These are phyloP conservation scores for Acorus calamus DNA, from an alignment of 106 monocot species.

Conservation along the genomic window DNA sequence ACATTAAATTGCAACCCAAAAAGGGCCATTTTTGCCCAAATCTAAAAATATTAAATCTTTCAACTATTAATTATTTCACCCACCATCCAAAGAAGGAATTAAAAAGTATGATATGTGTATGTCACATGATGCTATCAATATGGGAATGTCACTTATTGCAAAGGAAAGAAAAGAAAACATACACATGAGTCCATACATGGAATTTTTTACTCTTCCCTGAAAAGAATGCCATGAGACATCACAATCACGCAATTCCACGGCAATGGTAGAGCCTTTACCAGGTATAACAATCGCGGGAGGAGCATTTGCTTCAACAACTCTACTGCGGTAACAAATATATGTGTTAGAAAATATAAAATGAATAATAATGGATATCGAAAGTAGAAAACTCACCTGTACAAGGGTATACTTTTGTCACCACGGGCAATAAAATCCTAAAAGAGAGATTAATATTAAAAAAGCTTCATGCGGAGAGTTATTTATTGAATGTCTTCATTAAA, in stretches of 20 bases:
- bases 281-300: slow-evolving; percentile 79
- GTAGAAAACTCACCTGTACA: slow-evolving; percentile 56
- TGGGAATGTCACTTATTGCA: not conserved
- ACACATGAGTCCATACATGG: slow-evolving; percentile 35
- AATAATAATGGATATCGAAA: too few relatives aligned
- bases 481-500: too few relatives aligned
- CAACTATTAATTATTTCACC: too few relatives aligned
- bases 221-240: slow-evolving; percentile 86
- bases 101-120: too few relatives aligned
- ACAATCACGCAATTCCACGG: slow-evolving; percentile 33
- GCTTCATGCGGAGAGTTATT: too few relatives aligned
- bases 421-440: slow-evolving; percentile 81
- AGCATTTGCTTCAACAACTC: slow-evolving; percentile 80
- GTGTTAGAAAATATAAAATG: slow-evolving; percentile 7
- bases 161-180: slow-evolving; percentile 6
- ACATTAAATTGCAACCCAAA: too few relatives aligned
- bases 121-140: too few relatives aligned
- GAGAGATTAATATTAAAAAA: not conserved
- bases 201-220: slow-evolving; percentile 38
- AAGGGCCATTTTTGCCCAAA: too few relatives aligned
- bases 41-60: too few relatives aligned
- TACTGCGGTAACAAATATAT: slow-evolving; percentile 38
- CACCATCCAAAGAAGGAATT: too few relatives aligned
- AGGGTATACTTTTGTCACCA: slow-evolving; percentile 62
- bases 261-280: slow-evolving; percentile 23